phyloP scores from a whole-genome alignment of 108 stramenopile species.

The Skeletonema grethae region DNA sequence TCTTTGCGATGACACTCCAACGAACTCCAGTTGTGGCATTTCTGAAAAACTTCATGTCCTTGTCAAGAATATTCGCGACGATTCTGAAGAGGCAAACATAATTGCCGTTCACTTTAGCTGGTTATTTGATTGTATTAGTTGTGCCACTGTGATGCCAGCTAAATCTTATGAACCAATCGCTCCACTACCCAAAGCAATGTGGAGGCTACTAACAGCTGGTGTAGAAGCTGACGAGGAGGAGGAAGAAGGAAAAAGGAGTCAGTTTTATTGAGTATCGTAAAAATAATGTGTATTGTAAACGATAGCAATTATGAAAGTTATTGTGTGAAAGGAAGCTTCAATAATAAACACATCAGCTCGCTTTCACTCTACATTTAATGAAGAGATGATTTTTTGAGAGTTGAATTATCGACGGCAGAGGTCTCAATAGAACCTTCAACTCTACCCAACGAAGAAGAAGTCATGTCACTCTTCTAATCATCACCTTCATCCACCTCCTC shows the following conservation, averaged over 20 bases:
- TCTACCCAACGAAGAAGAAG: too few relatives aligned
- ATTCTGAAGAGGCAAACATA: slow-evolving; percentile 5
- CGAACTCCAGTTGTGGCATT: slow-evolving; percentile 39
- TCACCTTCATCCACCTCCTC: background rate
- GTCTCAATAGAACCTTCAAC: too few relatives aligned
- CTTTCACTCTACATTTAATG: too few relatives aligned
- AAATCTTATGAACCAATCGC: slow-evolving; percentile 50
- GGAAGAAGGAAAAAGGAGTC: background rate
- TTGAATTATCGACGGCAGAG: too few relatives aligned
- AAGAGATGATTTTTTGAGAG: too few relatives aligned
- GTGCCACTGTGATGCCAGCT: slow-evolving; percentile 49
- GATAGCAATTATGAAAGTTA: too few relatives aligned
- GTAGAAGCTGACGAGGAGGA: background rate
- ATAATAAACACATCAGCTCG: too few relatives aligned
- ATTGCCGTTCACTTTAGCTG: slow-evolving; percentile 63
- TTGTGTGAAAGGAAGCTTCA: too few relatives aligned
- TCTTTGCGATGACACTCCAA: slow-evolving; percentile 58
- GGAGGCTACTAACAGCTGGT: slow-evolving; percentile 30
- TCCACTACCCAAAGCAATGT: slow-evolving; percentile 36
- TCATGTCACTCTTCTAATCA: background rate
- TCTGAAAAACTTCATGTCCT: slow-evolving; percentile 42
- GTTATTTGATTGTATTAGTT: slow-evolving; percentile 79
- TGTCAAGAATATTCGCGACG: slow-evolving; percentile 2
- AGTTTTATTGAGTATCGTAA: background rate
- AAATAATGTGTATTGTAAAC: background rate